phyloP scores from a whole-genome alignment of 495 filamentous ascomycete genomes.

The Podospora fimiseda region DNA sequence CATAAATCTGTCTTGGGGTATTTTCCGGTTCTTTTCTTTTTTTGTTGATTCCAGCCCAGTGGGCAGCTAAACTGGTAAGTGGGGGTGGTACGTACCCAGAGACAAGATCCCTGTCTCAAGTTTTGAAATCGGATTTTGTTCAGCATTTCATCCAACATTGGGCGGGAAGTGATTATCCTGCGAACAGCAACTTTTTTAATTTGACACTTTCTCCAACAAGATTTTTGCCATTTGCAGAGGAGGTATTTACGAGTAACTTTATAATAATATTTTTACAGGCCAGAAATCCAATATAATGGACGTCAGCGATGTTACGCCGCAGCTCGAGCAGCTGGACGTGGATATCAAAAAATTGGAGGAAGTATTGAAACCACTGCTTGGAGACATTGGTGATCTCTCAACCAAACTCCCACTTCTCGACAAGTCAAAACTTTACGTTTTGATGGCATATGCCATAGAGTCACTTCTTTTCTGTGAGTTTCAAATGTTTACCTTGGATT shows the following conservation, averaged over 20 bases:
- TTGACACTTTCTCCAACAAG: no score
- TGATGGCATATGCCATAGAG: constrained; percentile 80
- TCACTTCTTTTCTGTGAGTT: constrained; percentile 81
- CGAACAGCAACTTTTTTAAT: no score
- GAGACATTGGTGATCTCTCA: constrained; percentile 57
- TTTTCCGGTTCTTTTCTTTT: no score
- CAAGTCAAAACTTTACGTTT: constrained; percentile 84
- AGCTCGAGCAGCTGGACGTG: constrained; percentile 66
- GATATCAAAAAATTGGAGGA: constrained; percentile 72
- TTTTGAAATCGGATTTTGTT: not conserved
- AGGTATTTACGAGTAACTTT: no score
- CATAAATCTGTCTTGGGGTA: no score
- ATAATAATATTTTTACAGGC: not conserved
- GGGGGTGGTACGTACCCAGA: not conserved
- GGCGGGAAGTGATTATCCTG: no score
- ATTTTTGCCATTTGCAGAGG: no score
- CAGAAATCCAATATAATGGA: constrained; percentile 28
- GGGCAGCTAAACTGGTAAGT: no score
- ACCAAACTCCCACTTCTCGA: constrained; percentile 83
- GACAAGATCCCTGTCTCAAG: not conserved
- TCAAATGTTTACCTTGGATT: not conserved
- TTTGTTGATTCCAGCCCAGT: no score
- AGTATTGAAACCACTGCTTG: constrained; percentile 59
- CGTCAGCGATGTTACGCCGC: constrained; percentile 37
- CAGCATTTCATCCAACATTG: no score